phyloP scores from a whole-genome alignment of 164 flowering plant genomes.

The Macadamia integrifolia region DNA sequence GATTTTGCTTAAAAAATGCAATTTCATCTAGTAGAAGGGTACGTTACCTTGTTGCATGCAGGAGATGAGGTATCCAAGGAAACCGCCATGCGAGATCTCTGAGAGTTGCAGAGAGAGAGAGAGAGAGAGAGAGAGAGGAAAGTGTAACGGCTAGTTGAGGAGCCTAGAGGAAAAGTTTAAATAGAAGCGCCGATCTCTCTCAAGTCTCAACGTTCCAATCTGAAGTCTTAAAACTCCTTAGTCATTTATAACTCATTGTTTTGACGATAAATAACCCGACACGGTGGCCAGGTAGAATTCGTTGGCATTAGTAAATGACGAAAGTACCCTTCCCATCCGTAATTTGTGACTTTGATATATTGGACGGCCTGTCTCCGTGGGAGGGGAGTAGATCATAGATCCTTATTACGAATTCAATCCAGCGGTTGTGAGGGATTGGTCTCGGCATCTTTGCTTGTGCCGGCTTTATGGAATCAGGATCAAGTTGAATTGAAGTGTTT shows the following conservation, averaged over 20 bases:
- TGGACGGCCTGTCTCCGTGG: no score
- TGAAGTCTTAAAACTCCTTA: not conserved
- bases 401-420: no score
- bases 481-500: no score
- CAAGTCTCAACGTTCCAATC: conserved; percentile 11
- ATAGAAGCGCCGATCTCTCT: conserved; percentile 4
- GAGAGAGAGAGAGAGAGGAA: conserved; percentile 17
- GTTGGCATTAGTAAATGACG: not conserved
- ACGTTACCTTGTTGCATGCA: conserved; percentile 30
- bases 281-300: no score
- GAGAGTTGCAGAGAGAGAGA: conserved; percentile 7
- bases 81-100: conserved; percentile 39
- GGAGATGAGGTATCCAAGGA: conserved; percentile 47
- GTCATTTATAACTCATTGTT: no score
- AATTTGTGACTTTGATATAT: no score
- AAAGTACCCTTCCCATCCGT: not conserved
- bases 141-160: conserved; percentile 57
- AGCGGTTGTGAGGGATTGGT: no score
- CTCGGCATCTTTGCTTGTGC: no score
- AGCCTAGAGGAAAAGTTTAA: not conserved
- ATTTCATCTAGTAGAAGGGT: conserved; percentile 4
- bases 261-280: no score
- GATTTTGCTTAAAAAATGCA: not conserved
- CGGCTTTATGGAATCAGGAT: no score
- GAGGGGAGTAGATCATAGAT: no score